Base-by-base conservation (phyloP, 108 stramenopile genomes). In the Nannochloropsis oceanica region DNA sequence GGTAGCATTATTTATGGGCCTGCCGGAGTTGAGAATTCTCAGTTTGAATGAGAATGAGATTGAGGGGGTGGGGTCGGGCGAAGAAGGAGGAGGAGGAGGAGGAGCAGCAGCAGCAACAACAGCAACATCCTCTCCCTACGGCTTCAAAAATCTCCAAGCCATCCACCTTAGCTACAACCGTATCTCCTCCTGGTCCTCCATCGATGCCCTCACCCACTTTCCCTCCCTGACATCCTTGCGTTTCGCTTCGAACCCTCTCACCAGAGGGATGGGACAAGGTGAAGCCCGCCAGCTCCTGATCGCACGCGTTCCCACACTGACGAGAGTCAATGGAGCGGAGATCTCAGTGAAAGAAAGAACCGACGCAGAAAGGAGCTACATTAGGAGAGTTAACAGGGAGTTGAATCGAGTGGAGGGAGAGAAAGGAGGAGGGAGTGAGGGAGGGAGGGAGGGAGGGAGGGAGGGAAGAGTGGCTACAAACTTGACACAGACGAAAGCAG, bases 251-350 rank as follows among this genome's bases (percentile, higher is more conserved):
- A 34, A 84, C 42, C 84, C 87, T 27, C 73, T 88, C 25, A 84
- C 84, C 11, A 8, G 26, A 5, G 11, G 25, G 43, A 12, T 81
- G 25, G 87, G 87, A 27, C 84, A 73, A 43, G 84, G 84, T 1
- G 84, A 88, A 27, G 87, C 84, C 11, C 84, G 87, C 12, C 84
- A 84, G 83, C 20, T 85, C 11, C 13, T 88, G 42, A 84, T 88
- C 46, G 84, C 87, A 20, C 44, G 84, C 42, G 8, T 88, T 10
- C 13, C 79, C 34, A 26, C 81, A 8, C 18, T 88, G 80, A 20
- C 13, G 13, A 20, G n/a, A 11, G 26, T 88, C 1, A 88, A 88
- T 27, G 87, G 79, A 18, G 59, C 87, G 25, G 42, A 80, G 13
- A 73, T 88, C 80, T 44, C 81, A 11, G 13, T 22, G 24, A 44